These are phyloP conservation scores for Mytilinidion resinicola DNA, from an alignment of 495 filamentous ascomycete genomes.

Conservation along the genomic window DNA sequence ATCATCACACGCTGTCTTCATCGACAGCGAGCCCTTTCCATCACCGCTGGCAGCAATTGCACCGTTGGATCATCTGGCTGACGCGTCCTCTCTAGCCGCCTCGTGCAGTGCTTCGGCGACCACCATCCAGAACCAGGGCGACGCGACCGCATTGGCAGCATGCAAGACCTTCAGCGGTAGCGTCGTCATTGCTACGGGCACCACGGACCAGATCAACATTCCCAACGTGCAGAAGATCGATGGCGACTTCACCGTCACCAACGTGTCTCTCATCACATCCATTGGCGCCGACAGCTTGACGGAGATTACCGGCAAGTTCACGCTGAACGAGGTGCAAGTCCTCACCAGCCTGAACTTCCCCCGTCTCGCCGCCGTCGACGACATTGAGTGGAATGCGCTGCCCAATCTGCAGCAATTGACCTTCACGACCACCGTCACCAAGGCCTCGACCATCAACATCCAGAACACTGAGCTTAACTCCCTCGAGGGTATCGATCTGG, in stretches of 20 bases:
- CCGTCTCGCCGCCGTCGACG: conserved; percentile 53
- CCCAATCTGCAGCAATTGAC: conserved; percentile 59
- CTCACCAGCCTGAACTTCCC: conserved; percentile 60
- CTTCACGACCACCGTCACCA: conserved; percentile 49
- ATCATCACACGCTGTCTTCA: not conserved
- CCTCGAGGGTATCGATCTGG: conserved; percentile 73
- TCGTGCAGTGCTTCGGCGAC: conserved; percentile 41
- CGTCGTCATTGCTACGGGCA: conserved; percentile 55
- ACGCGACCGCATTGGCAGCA: conserved; percentile 58
- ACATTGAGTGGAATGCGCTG: conserved; percentile 67
- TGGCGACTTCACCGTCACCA: conserved; percentile 58
- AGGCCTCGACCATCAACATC: conserved; percentile 62
- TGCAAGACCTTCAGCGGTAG: conserved; percentile 67
- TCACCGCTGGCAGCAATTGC: not conserved
- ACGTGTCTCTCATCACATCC: conserved; percentile 52
- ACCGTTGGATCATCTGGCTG: not conserved
- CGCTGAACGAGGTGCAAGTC: conserved; percentile 55
- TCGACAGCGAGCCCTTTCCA: not conserved
- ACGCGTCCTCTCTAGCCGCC: conserved; percentile 32
- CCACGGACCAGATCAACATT: conserved; percentile 48
- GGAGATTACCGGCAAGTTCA: conserved; percentile 57
- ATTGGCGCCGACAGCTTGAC: conserved; percentile 47
- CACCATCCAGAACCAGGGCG: conserved; percentile 61
- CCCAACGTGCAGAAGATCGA: conserved; percentile 55
- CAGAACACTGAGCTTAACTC: conserved; percentile 72